Evolutionary conservation across 495 filamentous ascomycete genomes (phyloP).

Genomic region (Trichoderma parareesei): DNA sequence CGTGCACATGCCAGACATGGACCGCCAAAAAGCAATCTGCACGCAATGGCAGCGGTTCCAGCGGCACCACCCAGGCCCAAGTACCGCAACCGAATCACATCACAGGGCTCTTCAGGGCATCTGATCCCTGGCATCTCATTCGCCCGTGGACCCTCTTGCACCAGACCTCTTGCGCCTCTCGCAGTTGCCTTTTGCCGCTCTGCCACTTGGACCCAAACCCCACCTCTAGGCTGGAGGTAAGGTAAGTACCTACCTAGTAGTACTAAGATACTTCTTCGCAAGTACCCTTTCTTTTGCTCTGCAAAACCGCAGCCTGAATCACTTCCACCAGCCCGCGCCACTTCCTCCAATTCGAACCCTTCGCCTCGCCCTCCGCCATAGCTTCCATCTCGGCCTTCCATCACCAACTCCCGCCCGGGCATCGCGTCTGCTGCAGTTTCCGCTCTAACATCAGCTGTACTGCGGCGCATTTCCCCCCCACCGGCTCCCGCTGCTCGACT

Average conservation of each 20-base stretch:
- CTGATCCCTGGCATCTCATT: too few species aligned
- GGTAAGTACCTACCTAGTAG: too few species aligned
- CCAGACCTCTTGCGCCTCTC: neutral
- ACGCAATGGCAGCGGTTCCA: too few species aligned
- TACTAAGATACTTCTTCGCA: too few species aligned
- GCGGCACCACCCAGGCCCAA: too few species aligned
- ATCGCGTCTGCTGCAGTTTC: neutral
- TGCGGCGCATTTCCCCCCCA: neutral
- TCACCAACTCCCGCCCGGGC: too few species aligned
- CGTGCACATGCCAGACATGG: too few species aligned
- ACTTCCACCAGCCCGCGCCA: conserved; percentile 7
- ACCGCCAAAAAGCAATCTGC: too few species aligned
- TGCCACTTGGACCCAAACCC: neutral
- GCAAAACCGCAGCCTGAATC: conserved; percentile 6
- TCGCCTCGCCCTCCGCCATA: neutral
- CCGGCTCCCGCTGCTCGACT: neutral
- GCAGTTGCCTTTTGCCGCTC: conserved; percentile 8
- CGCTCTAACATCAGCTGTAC: neutral
- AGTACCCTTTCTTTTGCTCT: too few species aligned
- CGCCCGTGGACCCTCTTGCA: too few species aligned
- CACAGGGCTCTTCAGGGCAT: neutral
- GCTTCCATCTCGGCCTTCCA: too few species aligned
- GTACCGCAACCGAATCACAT: neutral
- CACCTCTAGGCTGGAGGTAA: conserved; percentile 12
- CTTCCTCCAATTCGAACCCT: neutral